Evolutionary conservation across 345 rosid genomes (phyloP), one percentile per base, ranked within the genome.

Genomic region (thale cress (Arabidopsis thaliana)): DNA sequence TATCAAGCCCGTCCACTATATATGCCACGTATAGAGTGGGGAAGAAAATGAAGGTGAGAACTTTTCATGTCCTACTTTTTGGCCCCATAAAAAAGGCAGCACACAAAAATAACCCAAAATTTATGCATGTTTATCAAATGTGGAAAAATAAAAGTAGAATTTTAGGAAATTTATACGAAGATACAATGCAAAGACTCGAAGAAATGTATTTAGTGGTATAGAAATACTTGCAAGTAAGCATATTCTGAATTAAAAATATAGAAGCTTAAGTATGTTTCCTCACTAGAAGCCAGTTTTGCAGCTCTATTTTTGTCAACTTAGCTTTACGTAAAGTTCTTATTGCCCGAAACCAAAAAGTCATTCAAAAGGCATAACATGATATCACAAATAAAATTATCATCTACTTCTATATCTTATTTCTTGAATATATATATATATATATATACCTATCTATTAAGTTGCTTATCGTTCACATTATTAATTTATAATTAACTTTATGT

Each of bases 221-320:
- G 4, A 12, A 24, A 64, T 57, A 25, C 25, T 76, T 76, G 64
- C 12, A 70, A 20, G 45, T 62, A 53, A 51, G 50, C 30, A 14
- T n/a, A 2, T 44, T 63, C 3, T 20, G 59, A 52, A 22, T 12
- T 11, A 2, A 42, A 61, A 33, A 14, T 64, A 24, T 8, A 25
- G 2, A 66, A 59, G 33, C 48, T 28, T 33, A 49, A 59, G 73
- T 68, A 65, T 66, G 81, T 78, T 78, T 78, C 77, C 73, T 72
- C 77, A 36, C 77, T 59, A 72, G 64, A 78, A 72, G 69, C 81
- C 73, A 78, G 13, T 59, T 78, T 78, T 71, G 58, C n/a, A 41
- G 32, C 71, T 33, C 67, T 66, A 3, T 42, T 65, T 62, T 79
- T 80, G 87, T 90, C 91, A 88, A 85, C 84, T 76, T 62, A 76